These are phyloP conservation scores for Carnegiea gigantea DNA, from an alignment of 179 eudicot species.

Conservation along the genomic window DNA sequence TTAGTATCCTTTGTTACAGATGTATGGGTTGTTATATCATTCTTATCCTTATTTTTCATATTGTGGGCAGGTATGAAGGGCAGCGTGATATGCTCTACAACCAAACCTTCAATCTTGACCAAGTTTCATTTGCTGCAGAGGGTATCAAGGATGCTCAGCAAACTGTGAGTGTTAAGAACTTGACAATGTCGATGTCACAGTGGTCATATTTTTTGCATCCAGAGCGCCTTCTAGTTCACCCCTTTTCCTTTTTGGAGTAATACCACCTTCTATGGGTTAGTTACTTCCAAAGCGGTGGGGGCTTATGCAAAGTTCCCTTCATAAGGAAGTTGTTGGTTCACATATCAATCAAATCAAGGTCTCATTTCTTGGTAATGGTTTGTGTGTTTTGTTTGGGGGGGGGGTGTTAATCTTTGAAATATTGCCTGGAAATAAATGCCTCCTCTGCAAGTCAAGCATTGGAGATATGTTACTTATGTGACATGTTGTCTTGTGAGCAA, in stretches of 20 bases:
- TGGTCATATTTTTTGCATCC: background rate
- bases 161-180: slow-evolving; percentile 62
- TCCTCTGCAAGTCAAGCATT: background rate
- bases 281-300: background rate
- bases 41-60: background rate
- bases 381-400: too few relatives aligned
- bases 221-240: background rate
- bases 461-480: background rate
- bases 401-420: background rate
- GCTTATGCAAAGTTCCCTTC: background rate
- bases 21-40: background rate
- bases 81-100: slow-evolving; percentile 98
- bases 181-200: background rate
- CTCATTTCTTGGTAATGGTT: background rate
- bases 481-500: background rate
- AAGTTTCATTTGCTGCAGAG: slow-evolving; percentile 97
- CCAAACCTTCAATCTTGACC: slow-evolving; percentile 94
- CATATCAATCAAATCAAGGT: background rate
- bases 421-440: background rate
- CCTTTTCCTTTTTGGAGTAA: background rate
- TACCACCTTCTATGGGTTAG: background rate
- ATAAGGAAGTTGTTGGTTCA: background rate
- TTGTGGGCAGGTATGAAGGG: slow-evolving; percentile 83
- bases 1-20: background rate
- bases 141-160: slow-evolving; percentile 98